A percentile compares a stretch with the other conserved stretches of the same genome.
Conservation (phyloP, 1,139 yeast species). For the Blastobotrys buckinghamii region DNA sequence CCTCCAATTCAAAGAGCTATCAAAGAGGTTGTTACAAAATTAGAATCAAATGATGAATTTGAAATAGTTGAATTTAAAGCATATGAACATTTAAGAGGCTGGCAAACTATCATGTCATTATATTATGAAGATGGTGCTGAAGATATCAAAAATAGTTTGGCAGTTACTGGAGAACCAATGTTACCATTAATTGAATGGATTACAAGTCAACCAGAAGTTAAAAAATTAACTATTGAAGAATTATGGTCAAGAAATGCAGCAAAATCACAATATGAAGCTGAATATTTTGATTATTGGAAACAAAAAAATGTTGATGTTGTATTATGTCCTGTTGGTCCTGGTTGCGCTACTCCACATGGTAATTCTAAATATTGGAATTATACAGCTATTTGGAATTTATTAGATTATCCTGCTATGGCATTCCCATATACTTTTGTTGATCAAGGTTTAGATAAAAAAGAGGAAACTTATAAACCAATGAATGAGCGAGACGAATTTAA, state of each 20-base stretch:
- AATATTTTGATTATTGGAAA: constrained; percentile 36
- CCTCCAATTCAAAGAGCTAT: constrained; percentile 49
- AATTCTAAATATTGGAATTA: constrained; percentile 65
- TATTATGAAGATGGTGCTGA: constrained; percentile 47
- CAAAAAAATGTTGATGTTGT: constrained; percentile 59
- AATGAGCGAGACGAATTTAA: constrained; percentile 29
- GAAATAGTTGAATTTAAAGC: constrained; percentile 44
- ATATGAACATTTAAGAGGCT: constrained; percentile 33
- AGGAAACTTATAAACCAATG: constrained; percentile 28
- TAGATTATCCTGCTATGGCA: constrained; percentile 48
- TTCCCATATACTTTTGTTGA: constrained; percentile 49
- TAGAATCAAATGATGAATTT: constrained; percentile 27
- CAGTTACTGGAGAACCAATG: constrained; percentile 44
- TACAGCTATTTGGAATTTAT: constrained; percentile 50
- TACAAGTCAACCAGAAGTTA: constrained; percentile 18
- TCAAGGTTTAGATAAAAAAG: constrained; percentile 33
- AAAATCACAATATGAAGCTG: constrained; percentile 31
- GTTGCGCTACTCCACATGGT: constrained; percentile 66
- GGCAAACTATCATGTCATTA: constrained; percentile 37
- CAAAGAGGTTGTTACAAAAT: constrained; percentile 28
- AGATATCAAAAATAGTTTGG: constrained; percentile 32
- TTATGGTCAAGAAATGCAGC: constrained; percentile 35
- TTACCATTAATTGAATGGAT: constrained; percentile 27
- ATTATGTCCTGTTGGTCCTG: constrained; percentile 61
- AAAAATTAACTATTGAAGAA: constrained; percentile 26